These are phyloP conservation scores for Oxytropis ochrocephala DNA, from an alignment of 306 rosid genomes.

Conservation along the genomic window DNA sequence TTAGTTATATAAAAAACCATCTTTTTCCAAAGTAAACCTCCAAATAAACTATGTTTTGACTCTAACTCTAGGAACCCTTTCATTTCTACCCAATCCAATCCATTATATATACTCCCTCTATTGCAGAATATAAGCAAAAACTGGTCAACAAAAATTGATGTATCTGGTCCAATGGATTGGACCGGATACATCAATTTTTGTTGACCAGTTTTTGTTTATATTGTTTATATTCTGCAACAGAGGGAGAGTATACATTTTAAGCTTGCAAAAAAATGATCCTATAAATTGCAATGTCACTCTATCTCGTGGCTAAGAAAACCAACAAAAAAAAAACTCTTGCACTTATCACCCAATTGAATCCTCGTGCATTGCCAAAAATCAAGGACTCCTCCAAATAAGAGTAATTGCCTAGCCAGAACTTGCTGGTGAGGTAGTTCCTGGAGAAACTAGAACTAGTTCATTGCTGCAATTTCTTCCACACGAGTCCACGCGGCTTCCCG, in stretches of 20 bases:
- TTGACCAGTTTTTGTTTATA: too few species aligned
- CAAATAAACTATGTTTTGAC: neutral
- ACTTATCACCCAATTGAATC: neutral
- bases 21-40: constrained; percentile 28
- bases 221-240: too few species aligned
- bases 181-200: too few species aligned
- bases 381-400: neutral
- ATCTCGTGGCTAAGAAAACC: constrained; percentile 19
- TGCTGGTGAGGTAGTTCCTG: too few species aligned
- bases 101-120: too few species aligned
- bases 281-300: neutral
- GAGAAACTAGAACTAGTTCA: too few species aligned
- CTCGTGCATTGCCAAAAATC: neutral
- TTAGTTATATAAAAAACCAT: neutral
- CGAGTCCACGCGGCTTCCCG: too few species aligned
- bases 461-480: too few species aligned
- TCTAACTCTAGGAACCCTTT: neutral
- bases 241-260: constrained; percentile 34
- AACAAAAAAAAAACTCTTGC: constrained; percentile 3
- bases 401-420: neutral
- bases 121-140: too few species aligned
- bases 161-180: too few species aligned
- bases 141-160: too few species aligned
- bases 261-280: constrained; percentile 17
- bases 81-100: constrained; percentile 30